Evolutionary conservation across 805 yeast genomes (phyloP).

Genomic region (Saccharomycopsis schoenii): DNA sequence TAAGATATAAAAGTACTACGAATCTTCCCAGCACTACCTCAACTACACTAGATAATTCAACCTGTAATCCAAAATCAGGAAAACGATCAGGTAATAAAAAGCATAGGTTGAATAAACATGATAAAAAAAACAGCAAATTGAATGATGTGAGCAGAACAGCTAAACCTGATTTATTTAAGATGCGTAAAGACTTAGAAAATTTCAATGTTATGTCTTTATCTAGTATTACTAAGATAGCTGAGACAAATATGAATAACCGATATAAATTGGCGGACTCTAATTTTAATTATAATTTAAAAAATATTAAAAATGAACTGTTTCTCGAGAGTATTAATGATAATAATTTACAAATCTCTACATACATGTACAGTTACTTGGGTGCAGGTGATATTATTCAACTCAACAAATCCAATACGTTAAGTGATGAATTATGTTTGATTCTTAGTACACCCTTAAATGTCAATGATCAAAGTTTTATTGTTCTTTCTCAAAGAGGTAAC

Average conservation of each 20-base stretch:
- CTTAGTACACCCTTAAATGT: not conserved
- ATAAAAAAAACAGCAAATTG: not conserved
- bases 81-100: not conserved
- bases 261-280: not conserved
- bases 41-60: not conserved
- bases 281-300: not conserved
- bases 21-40: not conserved
- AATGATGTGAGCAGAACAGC: not conserved
- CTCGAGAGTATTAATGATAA: not conserved
- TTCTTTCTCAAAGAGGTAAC: not conserved
- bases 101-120: not conserved
- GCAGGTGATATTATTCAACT: not conserved
- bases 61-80: not conserved
- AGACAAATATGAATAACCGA: not conserved
- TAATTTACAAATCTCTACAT: not conserved
- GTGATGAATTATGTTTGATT: not conserved
- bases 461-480: not conserved
- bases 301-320: not conserved
- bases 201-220: not conserved
- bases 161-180: not conserved
- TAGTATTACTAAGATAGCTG: not conserved
- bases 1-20: not conserved
- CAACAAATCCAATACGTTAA: not conserved
- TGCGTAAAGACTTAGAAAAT: slow-evolving; percentile 10
- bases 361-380: not conserved